Conservation (phyloP, 495 filamentous ascomycete species). For the Xylaria palmicola region DNA sequence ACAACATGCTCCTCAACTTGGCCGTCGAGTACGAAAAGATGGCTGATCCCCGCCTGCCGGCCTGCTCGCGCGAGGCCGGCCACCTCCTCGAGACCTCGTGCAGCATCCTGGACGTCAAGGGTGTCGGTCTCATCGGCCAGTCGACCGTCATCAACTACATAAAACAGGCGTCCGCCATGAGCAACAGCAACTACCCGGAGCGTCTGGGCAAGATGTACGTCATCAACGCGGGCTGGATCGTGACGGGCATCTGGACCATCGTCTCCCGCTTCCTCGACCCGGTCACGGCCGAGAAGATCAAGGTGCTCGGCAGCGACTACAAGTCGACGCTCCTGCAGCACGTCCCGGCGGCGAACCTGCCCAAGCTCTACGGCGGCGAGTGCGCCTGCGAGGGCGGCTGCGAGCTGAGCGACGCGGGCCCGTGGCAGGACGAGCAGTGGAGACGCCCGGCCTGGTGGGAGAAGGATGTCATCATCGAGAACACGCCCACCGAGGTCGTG, state of each 20-base stretch:
- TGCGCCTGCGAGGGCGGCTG: constrained; percentile 87
- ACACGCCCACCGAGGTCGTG: constrained; percentile 24
- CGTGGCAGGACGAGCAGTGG: constrained; percentile 84
- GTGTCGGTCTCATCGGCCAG: constrained; percentile 79
- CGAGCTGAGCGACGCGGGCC: constrained; percentile 81
- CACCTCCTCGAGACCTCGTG: constrained; percentile 94
- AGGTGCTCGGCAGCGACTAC: constrained; percentile 80
- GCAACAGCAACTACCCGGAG: constrained; percentile 98
- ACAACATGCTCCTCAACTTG: constrained; percentile 94
- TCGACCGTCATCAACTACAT: constrained; percentile 74
- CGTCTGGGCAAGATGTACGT: constrained; percentile 83
- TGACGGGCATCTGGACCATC: constrained; percentile 77
- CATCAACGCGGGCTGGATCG: constrained; percentile 94
- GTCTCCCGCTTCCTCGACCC: constrained; percentile 93
- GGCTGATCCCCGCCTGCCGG: constrained; percentile 86
- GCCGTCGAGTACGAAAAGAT: constrained; percentile 97
- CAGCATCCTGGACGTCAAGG: constrained; percentile 94
- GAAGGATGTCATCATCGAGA: constrained; percentile 27
- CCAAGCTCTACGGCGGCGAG: constrained; percentile 77
- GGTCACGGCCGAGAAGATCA: constrained; percentile 93
- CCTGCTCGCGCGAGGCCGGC: constrained; percentile 90
- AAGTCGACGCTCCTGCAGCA: constrained; percentile 79
- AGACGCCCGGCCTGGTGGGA: constrained; percentile 70
- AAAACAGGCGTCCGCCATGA: constrained; percentile 64
- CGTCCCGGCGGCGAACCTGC: constrained; percentile 88